Conservation (phyloP, 345 rosid species). For the Arabidopsis arenosa region DNA sequence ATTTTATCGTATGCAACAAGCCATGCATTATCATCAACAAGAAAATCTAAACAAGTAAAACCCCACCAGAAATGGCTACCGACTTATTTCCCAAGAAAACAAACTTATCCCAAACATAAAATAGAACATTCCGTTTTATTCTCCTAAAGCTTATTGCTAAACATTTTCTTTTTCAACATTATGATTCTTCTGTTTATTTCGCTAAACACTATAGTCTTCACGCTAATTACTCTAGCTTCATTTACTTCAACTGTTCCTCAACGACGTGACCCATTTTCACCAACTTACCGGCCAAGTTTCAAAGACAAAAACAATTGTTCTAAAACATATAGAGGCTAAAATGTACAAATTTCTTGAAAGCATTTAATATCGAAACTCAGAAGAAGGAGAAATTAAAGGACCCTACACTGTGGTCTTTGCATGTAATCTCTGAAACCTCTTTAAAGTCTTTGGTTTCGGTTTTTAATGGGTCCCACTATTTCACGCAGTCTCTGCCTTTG, state of each 20-base stretch:
- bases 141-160: not conserved
- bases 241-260: not conserved
- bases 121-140: not conserved
- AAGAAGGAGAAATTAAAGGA: slow-evolving; percentile 26
- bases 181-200: not conserved
- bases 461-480: slow-evolving; percentile 24
- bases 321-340: not conserved
- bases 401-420: slow-evolving; percentile 37
- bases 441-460: slow-evolving; percentile 43
- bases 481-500: slow-evolving; percentile 47
- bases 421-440: slow-evolving; percentile 41
- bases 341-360: slow-evolving; percentile 20
- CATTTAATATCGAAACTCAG: slow-evolving; percentile 14
- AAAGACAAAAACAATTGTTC: slow-evolving; percentile 30
- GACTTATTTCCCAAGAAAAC: slow-evolving; percentile 5
- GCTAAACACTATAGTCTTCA: slow-evolving; percentile 2
- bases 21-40: slow-evolving; percentile 41
- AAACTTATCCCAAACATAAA: not conserved
- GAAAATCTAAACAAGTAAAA: slow-evolving; percentile 31
- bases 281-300: slow-evolving; percentile 2
- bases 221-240: not conserved
- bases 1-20: slow-evolving; percentile 39
- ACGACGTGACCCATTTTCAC: not conserved
- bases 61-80: slow-evolving; percentile 37
- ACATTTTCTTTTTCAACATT: not conserved